These are phyloP conservation scores for Plasmodium relictum DNA, from an alignment of 169 alveolate species.

Conservation along the genomic window DNA sequence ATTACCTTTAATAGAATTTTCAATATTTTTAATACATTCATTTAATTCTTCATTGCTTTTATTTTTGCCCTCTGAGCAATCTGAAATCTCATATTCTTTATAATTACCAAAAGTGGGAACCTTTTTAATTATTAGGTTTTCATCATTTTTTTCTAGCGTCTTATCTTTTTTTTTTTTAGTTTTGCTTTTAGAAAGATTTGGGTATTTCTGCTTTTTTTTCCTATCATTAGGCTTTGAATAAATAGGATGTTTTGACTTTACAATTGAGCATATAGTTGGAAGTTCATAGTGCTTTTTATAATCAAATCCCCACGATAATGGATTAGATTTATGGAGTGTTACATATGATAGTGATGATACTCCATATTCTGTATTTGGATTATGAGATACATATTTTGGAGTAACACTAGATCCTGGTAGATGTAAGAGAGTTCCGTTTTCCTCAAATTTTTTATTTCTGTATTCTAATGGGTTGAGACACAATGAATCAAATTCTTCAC, in stretches of 20 bases:
- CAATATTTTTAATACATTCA: constrained; percentile 11
- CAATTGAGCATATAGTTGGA: constrained; percentile 78
- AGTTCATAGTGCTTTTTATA: constrained; percentile 75
- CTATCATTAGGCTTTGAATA: constrained; percentile 52
- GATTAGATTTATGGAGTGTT: constrained; percentile 75
- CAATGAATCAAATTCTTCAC: constrained; percentile 59
- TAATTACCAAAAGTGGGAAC: constrained; percentile 74
- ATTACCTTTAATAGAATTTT: constrained; percentile 21
- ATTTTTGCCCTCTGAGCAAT: background rate
- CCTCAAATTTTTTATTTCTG: constrained; percentile 69
- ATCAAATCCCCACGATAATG: constrained; percentile 69
- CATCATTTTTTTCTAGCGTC: background rate
- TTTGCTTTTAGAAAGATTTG: constrained; percentile 4
- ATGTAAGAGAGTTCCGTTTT: constrained; percentile 70
- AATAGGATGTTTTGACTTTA: constrained; percentile 77
- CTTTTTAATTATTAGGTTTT: background rate
- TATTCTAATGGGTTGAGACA: constrained; percentile 57
- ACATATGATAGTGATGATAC: constrained; percentile 66
- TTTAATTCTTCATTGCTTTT: background rate
- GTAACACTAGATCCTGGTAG: constrained; percentile 65
- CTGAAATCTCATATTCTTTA: constrained; percentile 26
- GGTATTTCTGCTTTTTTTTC: background rate
- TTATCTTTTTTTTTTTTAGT: background rate
- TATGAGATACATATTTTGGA: constrained; percentile 45
- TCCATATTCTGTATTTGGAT: constrained; percentile 43